These are phyloP conservation scores for Paramecium caudatum DNA, from an alignment of 73 alveolate species.

Conservation along the genomic window DNA sequence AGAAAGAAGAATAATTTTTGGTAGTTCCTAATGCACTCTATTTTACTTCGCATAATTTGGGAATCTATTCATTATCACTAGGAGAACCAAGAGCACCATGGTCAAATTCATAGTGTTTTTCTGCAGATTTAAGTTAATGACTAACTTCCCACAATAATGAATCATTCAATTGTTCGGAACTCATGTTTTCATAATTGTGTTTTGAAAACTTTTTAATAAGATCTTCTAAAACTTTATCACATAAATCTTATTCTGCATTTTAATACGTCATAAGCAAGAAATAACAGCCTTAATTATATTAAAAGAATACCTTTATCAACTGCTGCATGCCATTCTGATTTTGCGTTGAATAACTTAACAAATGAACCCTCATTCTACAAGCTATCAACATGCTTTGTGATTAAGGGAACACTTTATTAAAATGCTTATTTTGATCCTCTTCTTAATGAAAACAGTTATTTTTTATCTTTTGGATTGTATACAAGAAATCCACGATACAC, in stretches of 20 bases:
- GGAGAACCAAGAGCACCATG: not conserved
- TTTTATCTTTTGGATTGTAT: not conserved
- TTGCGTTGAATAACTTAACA: not conserved
- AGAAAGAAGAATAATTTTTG: constrained; percentile 12
- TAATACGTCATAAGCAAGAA: not conserved
- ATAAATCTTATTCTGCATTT: not conserved
- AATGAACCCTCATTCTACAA: too few species aligned
- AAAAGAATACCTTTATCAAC: not conserved
- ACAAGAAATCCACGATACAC: constrained; percentile 7
- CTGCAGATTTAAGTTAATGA: not conserved
- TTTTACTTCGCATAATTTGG: not conserved
- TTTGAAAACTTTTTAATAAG: not conserved
- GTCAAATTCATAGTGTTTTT: constrained; percentile 17
- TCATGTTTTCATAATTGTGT: not conserved
- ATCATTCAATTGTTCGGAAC: not conserved
- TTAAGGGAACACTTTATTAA: too few species aligned
- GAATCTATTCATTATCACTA: not conserved
- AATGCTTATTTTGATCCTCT: constrained; percentile 45
- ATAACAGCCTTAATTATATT: not conserved
- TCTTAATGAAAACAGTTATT: not conserved
- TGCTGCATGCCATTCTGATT: constrained; percentile 18
- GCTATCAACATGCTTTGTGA: too few species aligned
- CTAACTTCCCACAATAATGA: not conserved
- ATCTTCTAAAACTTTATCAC: not conserved
- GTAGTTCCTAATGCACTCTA: not conserved